A percentile compares a stretch with the other conserved stretches of the same genome.
Conservation (phyloP, 345 rosid genomes). For the Euphorbia peplus region DNA sequence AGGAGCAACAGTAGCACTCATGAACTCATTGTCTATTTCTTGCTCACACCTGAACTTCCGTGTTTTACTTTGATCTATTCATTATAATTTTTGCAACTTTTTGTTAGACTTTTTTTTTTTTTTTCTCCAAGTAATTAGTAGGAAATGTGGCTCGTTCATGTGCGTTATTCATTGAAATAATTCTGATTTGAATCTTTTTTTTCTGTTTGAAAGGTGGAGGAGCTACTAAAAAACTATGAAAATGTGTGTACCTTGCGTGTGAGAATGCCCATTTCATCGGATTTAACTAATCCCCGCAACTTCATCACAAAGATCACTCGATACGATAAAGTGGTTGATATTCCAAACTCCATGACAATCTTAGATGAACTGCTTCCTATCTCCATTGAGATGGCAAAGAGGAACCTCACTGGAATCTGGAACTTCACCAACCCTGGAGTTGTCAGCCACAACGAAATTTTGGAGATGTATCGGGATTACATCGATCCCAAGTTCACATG, state of each 20-base stretch:
- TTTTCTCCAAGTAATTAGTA: not conserved
- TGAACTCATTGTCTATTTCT: not conserved
- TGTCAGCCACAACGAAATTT: conserved; percentile 88
- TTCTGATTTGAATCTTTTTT: conserved; percentile 15
- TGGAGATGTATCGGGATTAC: conserved; percentile 73
- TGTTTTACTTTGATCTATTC: not conserved
- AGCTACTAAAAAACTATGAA: conserved; percentile 73
- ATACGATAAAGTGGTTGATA: conserved; percentile 79
- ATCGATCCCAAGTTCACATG: conserved; percentile 65
- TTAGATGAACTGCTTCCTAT: conserved; percentile 85
- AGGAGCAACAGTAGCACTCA: not conserved
- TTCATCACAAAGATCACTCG: conserved; percentile 80
- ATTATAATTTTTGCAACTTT: not conserved
- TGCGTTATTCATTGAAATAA: not conserved
- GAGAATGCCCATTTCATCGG: conserved; percentile 91
- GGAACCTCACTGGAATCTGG: conserved; percentile 89
- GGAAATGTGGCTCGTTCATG: too few relatives aligned
- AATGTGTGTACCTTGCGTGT: conserved; percentile 85
- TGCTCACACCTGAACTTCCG: not conserved
- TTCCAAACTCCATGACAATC: conserved; percentile 93
- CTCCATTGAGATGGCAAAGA: conserved; percentile 92
- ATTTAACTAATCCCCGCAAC: conserved; percentile 76
- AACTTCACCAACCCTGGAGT: conserved; percentile 88
- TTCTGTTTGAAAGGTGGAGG: conserved; percentile 53
- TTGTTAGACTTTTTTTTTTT: not conserved